Percentiles rank a stretch among this genome's conserved stretches.
These are phyloP conservation scores for Stentor coeruleus DNA, from an alignment of 73 alveolate genomes.

Conservation along the genomic window DNA sequence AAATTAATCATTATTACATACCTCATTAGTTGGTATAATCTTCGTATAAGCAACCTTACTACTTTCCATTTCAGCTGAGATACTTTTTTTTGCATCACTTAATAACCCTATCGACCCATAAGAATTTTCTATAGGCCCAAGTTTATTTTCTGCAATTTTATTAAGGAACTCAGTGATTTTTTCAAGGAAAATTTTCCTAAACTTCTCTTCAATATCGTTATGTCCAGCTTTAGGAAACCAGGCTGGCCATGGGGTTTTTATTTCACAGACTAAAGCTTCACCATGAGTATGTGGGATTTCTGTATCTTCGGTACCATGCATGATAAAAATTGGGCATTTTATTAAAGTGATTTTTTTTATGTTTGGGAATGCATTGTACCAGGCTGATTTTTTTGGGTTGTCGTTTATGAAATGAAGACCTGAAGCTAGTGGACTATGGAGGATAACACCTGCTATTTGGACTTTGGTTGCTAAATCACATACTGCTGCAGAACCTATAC, in stretches of 20 bases:
- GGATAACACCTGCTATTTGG: slow-evolving; percentile 35
- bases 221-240: slow-evolving; percentile 49
- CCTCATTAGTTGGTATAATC: neutral
- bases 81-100: neutral
- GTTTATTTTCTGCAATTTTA: neutral
- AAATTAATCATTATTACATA: neutral
- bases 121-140: neutral
- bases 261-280: slow-evolving; percentile 17
- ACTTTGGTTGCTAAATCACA: slow-evolving; percentile 31
- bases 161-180: slow-evolving; percentile 20
- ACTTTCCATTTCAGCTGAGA: neutral
- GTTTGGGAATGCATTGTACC: slow-evolving; percentile 47
- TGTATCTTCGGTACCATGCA: slow-evolving; percentile 52
- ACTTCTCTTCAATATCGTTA: slow-evolving; percentile 39
- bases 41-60: neutral
- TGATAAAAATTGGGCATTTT: slow-evolving; percentile 35
- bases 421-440: slow-evolving; percentile 41
- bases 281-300: slow-evolving; percentile 31
- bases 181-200: slow-evolving; percentile 35
- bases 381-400: neutral
- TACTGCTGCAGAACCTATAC: slow-evolving; percentile 50
- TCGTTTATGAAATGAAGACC: slow-evolving; percentile 30
- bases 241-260: slow-evolving; percentile 5
- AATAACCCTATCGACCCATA: neutral
- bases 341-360: slow-evolving; percentile 33